Evolutionary conservation across 23 red algal genomes (phyloP), one percentile per base, ranked within the genome.

Genomic region (Gracilaria vermiculophylla): DNA sequence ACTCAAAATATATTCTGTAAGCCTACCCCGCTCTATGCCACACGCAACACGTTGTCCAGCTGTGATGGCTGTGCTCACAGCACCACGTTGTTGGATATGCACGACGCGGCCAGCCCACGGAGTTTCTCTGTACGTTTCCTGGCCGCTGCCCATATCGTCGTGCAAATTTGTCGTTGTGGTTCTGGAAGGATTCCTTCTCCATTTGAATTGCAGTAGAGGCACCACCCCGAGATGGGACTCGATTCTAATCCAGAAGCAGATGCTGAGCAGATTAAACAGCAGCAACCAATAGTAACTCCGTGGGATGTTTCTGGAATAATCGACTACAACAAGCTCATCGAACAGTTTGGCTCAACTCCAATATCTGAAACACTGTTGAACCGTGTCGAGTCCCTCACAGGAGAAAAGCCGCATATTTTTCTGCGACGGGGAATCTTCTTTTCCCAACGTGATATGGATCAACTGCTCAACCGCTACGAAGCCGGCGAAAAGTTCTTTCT

Each of bases 381-480:
- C 15, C 83, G 87, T n/a, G 73, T 98, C 37, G 87, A 98, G 45
- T 51, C 71, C 9, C 53, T 95, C 47, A 98, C 96, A 20, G 96
- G 91, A 12, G 47, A 83, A 67, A 87, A 53, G 35, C 86, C 91
- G 1, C 96, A 98, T 66, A 40, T 78, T 40, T 98, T 98, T 48
- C 77, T 98, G 44, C 83, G 91, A 21, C 77, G 96, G 10, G 92
- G 91, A 40, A 95, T 98, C 34, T 98, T 95, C 87, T 98, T 98
- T 80, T 95, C 92, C 3, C 96, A 98, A 57, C 92, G 96, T 21
- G 96, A 98, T 58, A 85, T 98, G 23, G 55, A 88, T 42, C 35
- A 89, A 21, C 52, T 98, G 27, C 84, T 98, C 70, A 67, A 92
- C 39, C 49, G 56, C 25, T 98, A 98, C 69, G 92, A 98, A 69